Evolutionary conservation across 192 early-diverging fungal genomes (phyloP).

Genomic region (Entomortierella parvispora): DNA sequence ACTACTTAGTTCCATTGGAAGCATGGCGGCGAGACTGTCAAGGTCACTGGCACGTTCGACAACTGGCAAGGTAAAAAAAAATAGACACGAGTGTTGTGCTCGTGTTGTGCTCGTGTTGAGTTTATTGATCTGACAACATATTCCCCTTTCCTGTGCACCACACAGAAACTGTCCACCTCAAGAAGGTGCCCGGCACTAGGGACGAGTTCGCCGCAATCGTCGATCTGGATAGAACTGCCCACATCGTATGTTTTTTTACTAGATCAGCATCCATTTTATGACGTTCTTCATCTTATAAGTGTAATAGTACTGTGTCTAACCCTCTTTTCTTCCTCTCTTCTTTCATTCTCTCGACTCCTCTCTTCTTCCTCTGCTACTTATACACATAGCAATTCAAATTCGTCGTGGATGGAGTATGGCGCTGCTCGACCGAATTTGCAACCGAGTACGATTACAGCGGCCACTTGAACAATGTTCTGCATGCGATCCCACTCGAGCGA

Average conservation of each 20-base stretch:
- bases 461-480: constrained; percentile 36
- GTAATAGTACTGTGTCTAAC: neutral
- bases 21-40: constrained; percentile 49
- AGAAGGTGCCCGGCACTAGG: constrained; percentile 14
- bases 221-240: constrained; percentile 26
- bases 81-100: too few relatives aligned
- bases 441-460: constrained; percentile 34
- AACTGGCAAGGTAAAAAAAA: constrained; percentile 47
- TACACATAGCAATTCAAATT: constrained; percentile 47
- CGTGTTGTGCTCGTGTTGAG: too few relatives aligned
- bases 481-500: neutral
- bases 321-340: neutral
- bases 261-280: neutral
- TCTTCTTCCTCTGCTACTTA: neutral
- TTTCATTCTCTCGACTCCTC: neutral
- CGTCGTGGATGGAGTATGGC: constrained; percentile 55
- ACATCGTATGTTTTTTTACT: constrained; percentile 22
- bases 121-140: constrained; percentile 3
- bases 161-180: constrained; percentile 27
- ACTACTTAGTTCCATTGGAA: constrained; percentile 46
- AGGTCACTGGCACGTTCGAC: constrained; percentile 53
- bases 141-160: neutral
- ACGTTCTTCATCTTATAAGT: neutral
- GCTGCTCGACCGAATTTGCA: constrained; percentile 49
- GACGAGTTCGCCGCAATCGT: constrained; percentile 25